phyloP scores from a whole-genome alignment of 225 moss, liverwort and hornwort genomes.

The Pleurozium schreberi region DNA sequence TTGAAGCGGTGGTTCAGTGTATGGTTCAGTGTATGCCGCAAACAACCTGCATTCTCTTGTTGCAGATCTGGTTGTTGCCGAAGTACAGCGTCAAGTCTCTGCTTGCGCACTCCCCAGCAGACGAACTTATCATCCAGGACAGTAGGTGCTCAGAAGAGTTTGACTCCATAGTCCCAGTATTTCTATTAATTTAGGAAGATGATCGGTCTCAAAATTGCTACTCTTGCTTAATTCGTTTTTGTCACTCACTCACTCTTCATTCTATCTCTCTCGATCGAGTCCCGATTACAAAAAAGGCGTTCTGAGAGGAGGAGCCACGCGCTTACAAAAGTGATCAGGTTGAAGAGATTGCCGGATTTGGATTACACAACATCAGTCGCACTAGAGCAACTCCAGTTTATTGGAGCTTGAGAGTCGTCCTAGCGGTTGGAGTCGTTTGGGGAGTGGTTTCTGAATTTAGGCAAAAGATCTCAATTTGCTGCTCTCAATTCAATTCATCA shows the following conservation, averaged over 20 bases:
- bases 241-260: neutral
- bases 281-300: too few species aligned
- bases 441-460: neutral
- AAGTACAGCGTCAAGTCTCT: neutral
- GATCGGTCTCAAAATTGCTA: neutral
- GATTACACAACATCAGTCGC: neutral
- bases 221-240: neutral
- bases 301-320: neutral
- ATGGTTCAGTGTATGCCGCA: too few species aligned
- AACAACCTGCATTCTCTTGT: neutral
- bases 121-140: neutral
- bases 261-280: neutral
- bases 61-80: neutral
- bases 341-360: neutral
- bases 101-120: neutral
- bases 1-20: too few species aligned
- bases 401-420: neutral
- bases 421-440: neutral
- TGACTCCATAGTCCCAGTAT: neutral
- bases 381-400: neutral
- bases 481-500: too few species aligned
- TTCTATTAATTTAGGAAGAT: neutral
- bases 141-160: neutral
- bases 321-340: neutral
- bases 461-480: neutral